Evolutionary conservation across 2,329 filamentous ascomycete species (phyloP).

Genomic region (Blastomyces silverae): DNA sequence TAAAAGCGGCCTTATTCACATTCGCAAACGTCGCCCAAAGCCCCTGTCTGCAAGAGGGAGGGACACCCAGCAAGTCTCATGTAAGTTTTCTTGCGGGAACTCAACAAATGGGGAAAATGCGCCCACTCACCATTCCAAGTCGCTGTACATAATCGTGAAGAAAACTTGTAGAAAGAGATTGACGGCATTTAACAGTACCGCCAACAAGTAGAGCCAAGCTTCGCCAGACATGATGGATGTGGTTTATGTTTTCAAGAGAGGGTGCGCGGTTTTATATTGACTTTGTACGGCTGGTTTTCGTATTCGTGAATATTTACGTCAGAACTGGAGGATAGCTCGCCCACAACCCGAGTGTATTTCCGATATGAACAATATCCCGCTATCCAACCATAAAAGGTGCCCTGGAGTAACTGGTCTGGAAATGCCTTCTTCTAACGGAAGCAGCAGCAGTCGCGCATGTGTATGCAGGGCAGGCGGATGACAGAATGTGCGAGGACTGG

Average conservation of each 20-base stretch:
- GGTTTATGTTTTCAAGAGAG: background rate
- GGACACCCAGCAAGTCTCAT: background rate
- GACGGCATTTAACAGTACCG: slow-evolving; percentile 99
- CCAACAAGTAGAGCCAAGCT: slow-evolving; percentile 95
- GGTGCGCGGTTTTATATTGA: background rate
- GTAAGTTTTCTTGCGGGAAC: background rate
- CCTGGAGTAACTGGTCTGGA: background rate
- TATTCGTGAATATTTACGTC: background rate
- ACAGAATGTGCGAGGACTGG: slow-evolving; percentile 1
- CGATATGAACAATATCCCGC: background rate
- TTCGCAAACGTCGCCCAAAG: background rate
- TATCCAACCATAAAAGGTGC: background rate
- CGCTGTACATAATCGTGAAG: slow-evolving; percentile 99
- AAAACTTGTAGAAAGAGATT: slow-evolving; percentile 99
- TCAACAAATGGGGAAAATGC: slow-evolving; percentile 12
- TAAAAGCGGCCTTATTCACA: background rate
- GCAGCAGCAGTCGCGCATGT: background rate
- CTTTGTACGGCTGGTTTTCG: background rate
- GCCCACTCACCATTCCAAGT: slow-evolving; percentile 87
- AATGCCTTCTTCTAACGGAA: background rate
- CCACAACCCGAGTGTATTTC: background rate
- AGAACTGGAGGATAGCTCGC: background rate
- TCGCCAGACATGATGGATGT: slow-evolving; percentile 76
- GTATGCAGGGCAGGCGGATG: background rate
- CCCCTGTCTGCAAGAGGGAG: background rate